phyloP scores from a whole-genome alignment of 164 flowering plant species.

The grape (Vitis vinifera) region ASM3070453v1 NC_081820.1:18211001-18211500 shows the following conservation, averaged over 20 bases:
- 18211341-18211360: slow-evolving; percentile 37
- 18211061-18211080: slow-evolving; percentile 89
- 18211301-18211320: slow-evolving; percentile 24
- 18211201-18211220: slow-evolving; percentile 69
- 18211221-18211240: slow-evolving; percentile 76
- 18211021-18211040: slow-evolving; percentile 79
- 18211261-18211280: slow-evolving; percentile 76
- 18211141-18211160: slow-evolving; percentile 68
- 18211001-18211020: slow-evolving; percentile 87
- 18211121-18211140: slow-evolving; percentile 33
- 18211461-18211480: not conserved
- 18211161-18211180: slow-evolving; percentile 66
- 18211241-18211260: slow-evolving; percentile 72
- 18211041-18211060: slow-evolving; percentile 51
- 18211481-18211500: slow-evolving; percentile 6
- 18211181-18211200: slow-evolving; percentile 70
- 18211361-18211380: slow-evolving; percentile 9
- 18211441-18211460: slow-evolving; percentile 13
- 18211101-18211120: slow-evolving; percentile 92
- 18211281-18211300: slow-evolving; percentile 49
- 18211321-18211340: slow-evolving; percentile 51
- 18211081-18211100: slow-evolving; percentile 72
- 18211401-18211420: slow-evolving; percentile 1
- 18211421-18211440: not conserved
- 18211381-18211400: slow-evolving; percentile 10